Evolutionary conservation across 2,329 filamentous ascomycete species (phyloP), one percentile per base, ranked within the genome.

Genomic region (Curvularia lunata): DNA sequence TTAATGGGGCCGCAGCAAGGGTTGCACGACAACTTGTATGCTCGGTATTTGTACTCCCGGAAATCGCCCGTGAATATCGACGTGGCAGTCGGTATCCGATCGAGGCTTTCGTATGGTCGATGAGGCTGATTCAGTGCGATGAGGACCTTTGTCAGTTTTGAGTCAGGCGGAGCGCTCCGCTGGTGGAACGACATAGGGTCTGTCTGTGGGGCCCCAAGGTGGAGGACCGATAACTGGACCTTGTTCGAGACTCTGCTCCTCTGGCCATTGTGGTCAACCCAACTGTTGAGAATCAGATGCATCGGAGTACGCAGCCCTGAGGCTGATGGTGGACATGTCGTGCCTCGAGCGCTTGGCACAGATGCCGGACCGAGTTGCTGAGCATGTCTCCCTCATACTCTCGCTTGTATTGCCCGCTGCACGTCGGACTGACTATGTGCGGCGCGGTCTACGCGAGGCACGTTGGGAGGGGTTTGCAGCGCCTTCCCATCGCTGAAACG

Each of bases 231-330:
- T 32, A 43, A 54, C 47, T 37, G 46, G 38, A 25, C 50, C 50
- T 46, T 28, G 55, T 54, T 58, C 50, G 50, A 54, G 55, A 46
- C 50, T 53, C 32, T 41, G 32, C 18, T 47, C 8, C 25, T 27
- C 25, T 27, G 6, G 25, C 50, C 42, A 42, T 50, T 13, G 38
- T 46, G 51, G 48, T 38, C 45, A 28, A 19, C 25, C 7, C 32
- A 25, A 27, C 16, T 53, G 40, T 47, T 54, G 43, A 45, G 23
- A 27, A 27, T 27, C 23, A 43, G 43, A 52, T 52, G 48, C 56
- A 43, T 47, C 25, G 13, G 19, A 21, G n/a, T 10, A 6, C 30
- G 23, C 19, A 45, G 38, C 8, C 12, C 32, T 37, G 32, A 56
- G 38, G 25, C 50, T 34, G 45, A 52, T 50, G 37, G 16, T 2